Conservation (phyloP, 192 early-diverging fungal genomes). For the Linnemannia hyalina region DNA sequence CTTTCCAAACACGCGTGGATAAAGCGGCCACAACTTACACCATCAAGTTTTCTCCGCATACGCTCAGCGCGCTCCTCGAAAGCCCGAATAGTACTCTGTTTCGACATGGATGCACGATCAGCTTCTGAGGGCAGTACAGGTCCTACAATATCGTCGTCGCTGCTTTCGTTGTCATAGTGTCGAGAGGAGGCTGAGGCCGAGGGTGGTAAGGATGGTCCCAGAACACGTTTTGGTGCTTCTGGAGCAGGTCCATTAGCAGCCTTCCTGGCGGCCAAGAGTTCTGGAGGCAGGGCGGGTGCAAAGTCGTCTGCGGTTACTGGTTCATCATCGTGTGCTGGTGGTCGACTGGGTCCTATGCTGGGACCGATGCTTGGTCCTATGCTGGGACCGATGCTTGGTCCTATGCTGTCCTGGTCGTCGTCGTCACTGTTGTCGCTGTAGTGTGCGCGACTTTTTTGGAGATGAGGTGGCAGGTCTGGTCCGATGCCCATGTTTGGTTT, state of each 20-base stretch:
- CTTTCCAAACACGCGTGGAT: neutral
- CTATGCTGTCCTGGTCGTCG: slow-evolving; percentile 25
- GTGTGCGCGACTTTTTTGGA: slow-evolving; percentile 29
- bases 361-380: slow-evolving; percentile 39
- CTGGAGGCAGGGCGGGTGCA: slow-evolving; percentile 55
- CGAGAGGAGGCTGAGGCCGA: slow-evolving; percentile 7
- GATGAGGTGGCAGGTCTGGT: slow-evolving; percentile 59
- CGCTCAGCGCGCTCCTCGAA: slow-evolving; percentile 58
- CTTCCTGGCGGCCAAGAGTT: slow-evolving; percentile 33
- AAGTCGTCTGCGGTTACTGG: slow-evolving; percentile 33
- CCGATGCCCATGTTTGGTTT: slow-evolving; percentile 52
- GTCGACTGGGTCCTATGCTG: slow-evolving; percentile 10
- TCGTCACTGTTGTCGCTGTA: slow-evolving; percentile 4
- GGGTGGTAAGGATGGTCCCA: slow-evolving; percentile 51
- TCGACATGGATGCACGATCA: slow-evolving; percentile 36
- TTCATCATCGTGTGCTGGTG: slow-evolving; percentile 19
- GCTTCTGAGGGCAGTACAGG: slow-evolving; percentile 48
- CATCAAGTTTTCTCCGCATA: slow-evolving; percentile 57
- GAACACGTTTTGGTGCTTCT: slow-evolving; percentile 26
- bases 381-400: slow-evolving; percentile 33
- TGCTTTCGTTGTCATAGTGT: slow-evolving; percentile 19
- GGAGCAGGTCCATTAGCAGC: slow-evolving; percentile 6
- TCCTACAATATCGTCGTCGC: slow-evolving; percentile 57
- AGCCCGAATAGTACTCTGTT: slow-evolving; percentile 48
- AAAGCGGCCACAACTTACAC: slow-evolving; percentile 12